Conservation (phyloP, 495 filamentous ascomycete species). For the Neurospora cerealis region DNA sequence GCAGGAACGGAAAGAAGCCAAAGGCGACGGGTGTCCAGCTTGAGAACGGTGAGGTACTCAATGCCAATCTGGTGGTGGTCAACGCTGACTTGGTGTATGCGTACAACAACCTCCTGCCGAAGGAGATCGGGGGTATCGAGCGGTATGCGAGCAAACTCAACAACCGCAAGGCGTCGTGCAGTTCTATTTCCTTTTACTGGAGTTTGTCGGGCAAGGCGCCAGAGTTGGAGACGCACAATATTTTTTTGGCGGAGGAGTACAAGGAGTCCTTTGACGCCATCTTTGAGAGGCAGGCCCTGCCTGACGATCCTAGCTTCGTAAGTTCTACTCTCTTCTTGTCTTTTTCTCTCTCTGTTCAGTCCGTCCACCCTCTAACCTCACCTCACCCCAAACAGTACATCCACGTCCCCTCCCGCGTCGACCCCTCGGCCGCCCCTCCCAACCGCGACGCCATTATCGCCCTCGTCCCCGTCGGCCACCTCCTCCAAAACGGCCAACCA, state of each 20-base stretch:
- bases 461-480: constrained; percentile 58
- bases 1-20: constrained; percentile 24
- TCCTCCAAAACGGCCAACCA: constrained; percentile 27
- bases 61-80: constrained; percentile 52
- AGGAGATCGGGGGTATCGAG: constrained; percentile 9
- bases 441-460: constrained; percentile 52
- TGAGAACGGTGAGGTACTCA: constrained; percentile 37
- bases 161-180: constrained; percentile 47
- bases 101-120: constrained; percentile 51
- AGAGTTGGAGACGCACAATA: constrained; percentile 57
- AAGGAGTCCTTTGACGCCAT: constrained; percentile 59
- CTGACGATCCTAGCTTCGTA: constrained; percentile 50
- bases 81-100: constrained; percentile 64
- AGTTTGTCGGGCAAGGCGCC: constrained; percentile 45
- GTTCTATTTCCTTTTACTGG: constrained; percentile 69
- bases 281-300: constrained; percentile 54
- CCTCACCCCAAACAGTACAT: constrained; percentile 35
- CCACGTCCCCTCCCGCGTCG: constrained; percentile 58
- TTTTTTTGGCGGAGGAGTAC: constrained; percentile 63
- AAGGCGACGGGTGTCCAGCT: constrained; percentile 46
- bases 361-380: background rate
- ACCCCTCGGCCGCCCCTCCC: constrained; percentile 53
- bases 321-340: too few relatives aligned
- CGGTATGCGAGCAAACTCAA: constrained; percentile 37
- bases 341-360: background rate